Evolutionary conservation across 2,329 filamentous ascomycete genomes (phyloP).

Genomic region (Paecilomyces niveus): DNA sequence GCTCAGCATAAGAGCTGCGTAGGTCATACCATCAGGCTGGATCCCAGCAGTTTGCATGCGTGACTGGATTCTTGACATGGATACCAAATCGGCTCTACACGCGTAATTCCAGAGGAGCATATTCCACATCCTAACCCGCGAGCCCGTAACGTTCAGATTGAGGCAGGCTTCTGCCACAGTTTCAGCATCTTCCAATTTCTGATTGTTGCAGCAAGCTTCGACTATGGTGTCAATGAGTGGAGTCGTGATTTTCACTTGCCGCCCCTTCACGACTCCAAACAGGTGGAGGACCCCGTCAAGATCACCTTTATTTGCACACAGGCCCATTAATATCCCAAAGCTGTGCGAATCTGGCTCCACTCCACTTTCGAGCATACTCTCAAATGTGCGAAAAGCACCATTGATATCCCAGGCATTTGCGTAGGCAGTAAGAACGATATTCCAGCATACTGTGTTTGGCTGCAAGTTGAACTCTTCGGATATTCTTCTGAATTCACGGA

Average conservation of each 20-base stretch:
- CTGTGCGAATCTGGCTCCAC: slow-evolving; percentile 55
- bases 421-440: slow-evolving; percentile 67
- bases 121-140: slow-evolving; percentile 68
- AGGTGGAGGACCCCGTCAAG: slow-evolving; percentile 60
- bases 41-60: slow-evolving; percentile 49
- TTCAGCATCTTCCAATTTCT: slow-evolving; percentile 49
- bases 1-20: slow-evolving; percentile 54
- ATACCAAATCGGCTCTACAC: slow-evolving; percentile 50
- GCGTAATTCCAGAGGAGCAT: slow-evolving; percentile 64
- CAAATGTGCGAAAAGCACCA: slow-evolving; percentile 59
- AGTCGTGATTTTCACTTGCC: slow-evolving; percentile 44
- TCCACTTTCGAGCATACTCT: slow-evolving; percentile 46
- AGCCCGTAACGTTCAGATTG: slow-evolving; percentile 43
- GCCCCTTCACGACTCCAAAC: slow-evolving; percentile 54
- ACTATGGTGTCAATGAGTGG: slow-evolving; percentile 60
- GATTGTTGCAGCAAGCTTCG: slow-evolving; percentile 58
- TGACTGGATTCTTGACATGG: slow-evolving; percentile 47
- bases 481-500: slow-evolving; percentile 58
- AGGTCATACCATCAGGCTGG: slow-evolving; percentile 50
- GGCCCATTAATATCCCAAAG: slow-evolving; percentile 66
- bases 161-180: slow-evolving; percentile 53
- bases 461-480: slow-evolving; percentile 46
- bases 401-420: slow-evolving; percentile 58
- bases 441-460: slow-evolving; percentile 62
- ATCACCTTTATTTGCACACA: slow-evolving; percentile 66